These are phyloP conservation scores for Penicillium sp. DNA, from an alignment of 2,329 filamentous ascomycete genomes.

Conservation along the genomic window DNA sequence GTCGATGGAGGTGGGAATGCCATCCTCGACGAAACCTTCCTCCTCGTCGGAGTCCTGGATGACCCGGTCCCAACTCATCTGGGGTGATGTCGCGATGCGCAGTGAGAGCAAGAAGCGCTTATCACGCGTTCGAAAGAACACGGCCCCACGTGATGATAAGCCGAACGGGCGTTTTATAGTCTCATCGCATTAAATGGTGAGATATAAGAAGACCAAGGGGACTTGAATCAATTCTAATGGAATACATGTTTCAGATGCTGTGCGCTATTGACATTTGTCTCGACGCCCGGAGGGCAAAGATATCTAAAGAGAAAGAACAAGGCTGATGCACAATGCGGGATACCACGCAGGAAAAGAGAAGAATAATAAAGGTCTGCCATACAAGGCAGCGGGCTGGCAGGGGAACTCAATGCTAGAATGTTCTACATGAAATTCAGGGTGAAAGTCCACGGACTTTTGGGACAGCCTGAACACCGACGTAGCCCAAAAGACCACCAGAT, in stretches of 20 bases:
- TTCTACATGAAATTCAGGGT: too few species aligned
- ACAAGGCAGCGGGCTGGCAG: not conserved
- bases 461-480: not conserved
- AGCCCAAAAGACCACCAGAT: not conserved
- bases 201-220: not conserved
- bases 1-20: constrained; percentile 20
- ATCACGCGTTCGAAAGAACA: constrained; percentile 5
- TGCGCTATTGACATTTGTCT: constrained; percentile 3
- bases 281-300: constrained; percentile 1
- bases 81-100: constrained; percentile 6
- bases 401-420: too few species aligned
- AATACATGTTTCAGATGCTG: not conserved
- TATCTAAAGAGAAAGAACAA: constrained; percentile 6
- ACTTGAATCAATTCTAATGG: not conserved
- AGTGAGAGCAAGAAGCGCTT: constrained; percentile 1
- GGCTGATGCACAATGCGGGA: constrained; percentile 14
- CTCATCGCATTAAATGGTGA: not conserved
- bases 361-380: not conserved
- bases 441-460: not conserved
- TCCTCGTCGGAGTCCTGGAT: constrained; percentile 49
- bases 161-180: not conserved
- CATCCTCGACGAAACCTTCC: constrained; percentile 33
- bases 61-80: constrained; percentile 39
- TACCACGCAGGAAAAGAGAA: not conserved
- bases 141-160: constrained; percentile 10